A percentile compares a stretch with the other conserved stretches of the same genome.
Evolutionary conservation across 2,329 filamentous ascomycete species (phyloP).

Genomic region (Hypomyces rosellus): DNA sequence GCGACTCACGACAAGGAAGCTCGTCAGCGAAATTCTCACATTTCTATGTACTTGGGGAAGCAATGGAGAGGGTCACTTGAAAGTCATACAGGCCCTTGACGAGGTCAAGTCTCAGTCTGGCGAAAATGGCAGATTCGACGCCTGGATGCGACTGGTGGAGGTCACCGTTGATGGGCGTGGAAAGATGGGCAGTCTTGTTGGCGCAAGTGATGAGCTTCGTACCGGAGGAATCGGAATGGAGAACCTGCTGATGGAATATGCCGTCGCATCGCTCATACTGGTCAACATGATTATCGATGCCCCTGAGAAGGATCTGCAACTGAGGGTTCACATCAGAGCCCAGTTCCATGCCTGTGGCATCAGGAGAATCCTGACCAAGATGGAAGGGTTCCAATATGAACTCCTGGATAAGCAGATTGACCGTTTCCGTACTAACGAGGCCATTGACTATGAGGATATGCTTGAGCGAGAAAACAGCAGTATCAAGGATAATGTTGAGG

Average conservation of each 20-base stretch:
- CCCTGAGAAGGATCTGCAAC: slow-evolving; percentile 78
- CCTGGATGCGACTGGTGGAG: slow-evolving; percentile 98
- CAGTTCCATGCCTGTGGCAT: slow-evolving; percentile 95
- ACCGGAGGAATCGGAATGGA: slow-evolving; percentile 98
- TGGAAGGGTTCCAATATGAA: slow-evolving; percentile 98
- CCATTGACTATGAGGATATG: slow-evolving; percentile 97
- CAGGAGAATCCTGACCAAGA: slow-evolving; percentile 89
- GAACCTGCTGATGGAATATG: slow-evolving; percentile 98
- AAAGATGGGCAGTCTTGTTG: slow-evolving; percentile 97
- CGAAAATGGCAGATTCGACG: slow-evolving; percentile 93
- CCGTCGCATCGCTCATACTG: slow-evolving; percentile 86
- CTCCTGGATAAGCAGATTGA: slow-evolving; percentile 98
- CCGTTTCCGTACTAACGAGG: slow-evolving; percentile 85
- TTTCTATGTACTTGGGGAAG: slow-evolving; percentile 94
- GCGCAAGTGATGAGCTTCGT: slow-evolving; percentile 91
- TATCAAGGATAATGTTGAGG: slow-evolving; percentile 80
- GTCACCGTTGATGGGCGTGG: slow-evolving; percentile 94
- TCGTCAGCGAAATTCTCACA: slow-evolving; percentile 92
- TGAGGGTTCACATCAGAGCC: slow-evolving; percentile 88
- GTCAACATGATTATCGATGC: slow-evolving; percentile 97
- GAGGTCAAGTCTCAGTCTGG: slow-evolving; percentile 80
- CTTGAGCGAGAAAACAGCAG: slow-evolving; percentile 86
- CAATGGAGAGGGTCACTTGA: slow-evolving; percentile 75
- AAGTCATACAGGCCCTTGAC: slow-evolving; percentile 90
- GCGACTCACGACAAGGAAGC: slow-evolving; percentile 82